Evolutionary conservation across 768 basidiomycete species (phyloP), one percentile per base, ranked within the genome.

Genomic region (Naganishia onofrii): DNA sequence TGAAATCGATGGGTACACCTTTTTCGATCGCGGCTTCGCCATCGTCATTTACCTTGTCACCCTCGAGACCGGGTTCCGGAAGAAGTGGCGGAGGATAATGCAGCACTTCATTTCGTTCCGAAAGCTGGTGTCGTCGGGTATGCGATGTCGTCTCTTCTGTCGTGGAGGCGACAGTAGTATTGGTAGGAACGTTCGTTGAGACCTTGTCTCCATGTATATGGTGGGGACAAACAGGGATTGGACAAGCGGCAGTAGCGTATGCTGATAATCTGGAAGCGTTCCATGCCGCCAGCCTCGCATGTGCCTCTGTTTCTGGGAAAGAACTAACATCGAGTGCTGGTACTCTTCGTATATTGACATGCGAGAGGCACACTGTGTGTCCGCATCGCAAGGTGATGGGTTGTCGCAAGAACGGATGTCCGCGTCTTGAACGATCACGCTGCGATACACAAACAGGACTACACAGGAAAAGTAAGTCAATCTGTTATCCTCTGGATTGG

Each of bases 301-400:
- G 56, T 60, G 46, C 70, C 17, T 71, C 65, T 66, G 69, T 42
- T 52, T 68, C 58, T 55, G 72, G 26, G 21, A 73, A 83, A 87
- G 34, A 74, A 79, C 66, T 84, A 71, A 68, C 83, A 82, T 73
- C 84, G 82, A 68, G 74, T 42, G 71, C 75, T 63, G 74, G 76
- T 10, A 74, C 71, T 12, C 70, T 34, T 2, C 77, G 77, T 64
- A 77, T 67, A 42, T 66, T 63, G 67, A 84, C 74, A 76, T 91
- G 90, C n/a, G 28, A 54, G 0, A 86, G 79, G 75, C 92, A 96
- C 72, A 94, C 72, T 26, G 92, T 85, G 78, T 96, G 93, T 66
- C 93, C 93, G 76, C 93, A 96, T 74, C 83, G 85, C 48, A 95
- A 87, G 10, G 84, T 85, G 42, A 85, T 82, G 2, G 88, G 88